These are phyloP conservation scores for Gnetum montanum DNA, from an alignment of 75 land plant species.

Conservation along the genomic window DNA sequence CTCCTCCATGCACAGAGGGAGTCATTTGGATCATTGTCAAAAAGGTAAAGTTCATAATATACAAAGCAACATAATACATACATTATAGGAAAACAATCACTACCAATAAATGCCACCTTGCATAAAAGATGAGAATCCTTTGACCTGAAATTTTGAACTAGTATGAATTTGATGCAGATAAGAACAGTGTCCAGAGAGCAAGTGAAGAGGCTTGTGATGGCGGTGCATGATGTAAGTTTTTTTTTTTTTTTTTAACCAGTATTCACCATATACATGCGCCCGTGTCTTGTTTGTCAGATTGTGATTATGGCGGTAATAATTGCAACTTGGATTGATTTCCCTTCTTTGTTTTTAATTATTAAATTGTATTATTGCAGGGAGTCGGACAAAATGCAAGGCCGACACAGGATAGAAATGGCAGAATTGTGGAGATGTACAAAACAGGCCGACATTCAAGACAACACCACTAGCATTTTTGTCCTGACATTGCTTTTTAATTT, in stretches of 20 bases:
- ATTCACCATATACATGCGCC: no score
- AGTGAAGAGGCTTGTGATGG: constrained; percentile 5
- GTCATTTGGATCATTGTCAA: constrained; percentile 32
- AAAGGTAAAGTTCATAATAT: constrained; percentile 15
- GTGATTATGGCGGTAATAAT: constrained; percentile 1
- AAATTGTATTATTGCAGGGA: constrained; percentile 10
- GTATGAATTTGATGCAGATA: constrained; percentile 11
- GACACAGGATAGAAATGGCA: constrained; percentile 4
- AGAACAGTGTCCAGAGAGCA: constrained; percentile 25
- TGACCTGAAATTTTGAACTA: background rate
- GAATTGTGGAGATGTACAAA: constrained; percentile 9
- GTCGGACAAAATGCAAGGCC: constrained; percentile 27
- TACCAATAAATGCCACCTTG: background rate
- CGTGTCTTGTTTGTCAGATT: background rate
- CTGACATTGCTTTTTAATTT: no score
- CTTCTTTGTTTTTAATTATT: no score
- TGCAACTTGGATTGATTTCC: no score
- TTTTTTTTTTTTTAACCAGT: background rate
- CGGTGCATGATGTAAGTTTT: constrained; percentile 20
- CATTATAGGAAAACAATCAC: no score
- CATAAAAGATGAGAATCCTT: background rate
- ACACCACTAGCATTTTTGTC: no score
- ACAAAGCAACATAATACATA: no score
- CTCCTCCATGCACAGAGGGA: constrained; percentile 40
- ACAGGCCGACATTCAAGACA: background rate